Percentiles rank a stretch among this genome's conserved stretches.
Conservation (phyloP, 768 basidiomycete species). For the Leccinum incarnatum region DNA sequence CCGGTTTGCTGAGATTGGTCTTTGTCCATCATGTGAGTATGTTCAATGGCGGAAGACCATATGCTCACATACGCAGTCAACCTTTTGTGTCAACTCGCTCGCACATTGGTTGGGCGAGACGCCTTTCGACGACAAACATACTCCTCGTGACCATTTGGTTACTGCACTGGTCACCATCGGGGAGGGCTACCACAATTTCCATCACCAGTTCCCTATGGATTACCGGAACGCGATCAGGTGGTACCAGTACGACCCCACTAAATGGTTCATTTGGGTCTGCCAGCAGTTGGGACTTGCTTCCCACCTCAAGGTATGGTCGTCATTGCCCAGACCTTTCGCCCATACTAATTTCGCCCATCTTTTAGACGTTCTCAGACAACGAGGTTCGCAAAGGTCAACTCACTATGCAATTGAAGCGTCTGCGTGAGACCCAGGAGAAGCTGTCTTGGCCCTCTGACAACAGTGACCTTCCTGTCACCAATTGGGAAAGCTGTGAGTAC, state of each 20-base stretch:
- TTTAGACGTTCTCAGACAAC: conserved; percentile 58
- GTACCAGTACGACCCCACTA: conserved; percentile 91
- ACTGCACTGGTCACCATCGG: conserved; percentile 91
- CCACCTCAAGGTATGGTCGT: conserved; percentile 48
- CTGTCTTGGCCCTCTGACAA: conserved; percentile 78
- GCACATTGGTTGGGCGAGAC: conserved; percentile 95
- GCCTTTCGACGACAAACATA: conserved; percentile 94
- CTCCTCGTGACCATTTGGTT: conserved; percentile 84
- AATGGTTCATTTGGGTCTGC: conserved; percentile 74
- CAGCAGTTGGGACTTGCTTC: conserved; percentile 47
- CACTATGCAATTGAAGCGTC: conserved; percentile 90
- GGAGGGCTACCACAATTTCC: conserved; percentile 98
- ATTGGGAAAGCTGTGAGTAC: conserved; percentile 80
- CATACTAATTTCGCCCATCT: neutral
- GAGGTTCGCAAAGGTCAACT: conserved; percentile 84
- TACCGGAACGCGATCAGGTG: conserved; percentile 93
- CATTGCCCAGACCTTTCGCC: neutral
- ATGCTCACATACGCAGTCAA: conserved; percentile 56
- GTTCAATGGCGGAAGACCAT: neutral
- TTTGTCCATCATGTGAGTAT: conserved; percentile 84
- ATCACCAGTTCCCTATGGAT: conserved; percentile 96
- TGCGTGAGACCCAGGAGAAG: conserved; percentile 72
- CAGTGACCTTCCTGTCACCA: conserved; percentile 75
- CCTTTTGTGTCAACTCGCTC: conserved; percentile 95
- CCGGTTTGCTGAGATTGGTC: conserved; percentile 69